Base-by-base conservation (phyloP, 768 basidiomycete genomes). In the Kwoniella heveanensis region DNA sequence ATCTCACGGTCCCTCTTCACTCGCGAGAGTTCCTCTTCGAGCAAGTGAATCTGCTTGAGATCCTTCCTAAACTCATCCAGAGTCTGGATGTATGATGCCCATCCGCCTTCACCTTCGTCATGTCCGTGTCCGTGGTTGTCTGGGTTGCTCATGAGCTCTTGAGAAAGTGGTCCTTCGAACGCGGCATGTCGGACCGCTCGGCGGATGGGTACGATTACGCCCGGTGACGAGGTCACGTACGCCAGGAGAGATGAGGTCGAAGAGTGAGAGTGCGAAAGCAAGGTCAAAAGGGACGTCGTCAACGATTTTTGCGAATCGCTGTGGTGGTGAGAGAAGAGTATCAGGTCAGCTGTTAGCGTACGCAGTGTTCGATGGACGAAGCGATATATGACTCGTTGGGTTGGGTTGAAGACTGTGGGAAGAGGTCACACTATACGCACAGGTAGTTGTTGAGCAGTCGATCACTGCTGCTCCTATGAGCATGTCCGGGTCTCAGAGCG, bases 241-340 rank as follows among this genome's bases (percentile, higher is more conserved):
- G 79, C 79, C 50, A 80, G 68, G 22, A 80, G 63, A 13, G 79
- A 80, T 8, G 79, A 80, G 25, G 79, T 77, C 15, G 79, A 78
- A 7, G 79, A 71, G 61, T 80, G 79, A 7, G 79, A 77, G 57
- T 80, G 77, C 27, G 79, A 80, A 17, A 80, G 69, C 3, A 80
- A 70, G 44, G 72, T 78, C 29, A 80, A 70, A 22, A 80, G 70
- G 17, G 79, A 66, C 12, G 72, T 74, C 22, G 71, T 62, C 29
- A 80, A 68, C 48, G 68, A 56, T 60, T 80, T 80, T 64, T 80
- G 79, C 1, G 77, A 70, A 26, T 78, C 74, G 21, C 75, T 77
- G 51, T 32, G 37, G 56, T 36, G 19, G 8, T 44, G 39, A 17
- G 39, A 9, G 39, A 17, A 30, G 19, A 54, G 30, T 36, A 64